These are phyloP conservation scores for Vaccinium darrowii DNA, from an alignment of 148 eudicot genomes.

Conservation along the genomic window DNA sequence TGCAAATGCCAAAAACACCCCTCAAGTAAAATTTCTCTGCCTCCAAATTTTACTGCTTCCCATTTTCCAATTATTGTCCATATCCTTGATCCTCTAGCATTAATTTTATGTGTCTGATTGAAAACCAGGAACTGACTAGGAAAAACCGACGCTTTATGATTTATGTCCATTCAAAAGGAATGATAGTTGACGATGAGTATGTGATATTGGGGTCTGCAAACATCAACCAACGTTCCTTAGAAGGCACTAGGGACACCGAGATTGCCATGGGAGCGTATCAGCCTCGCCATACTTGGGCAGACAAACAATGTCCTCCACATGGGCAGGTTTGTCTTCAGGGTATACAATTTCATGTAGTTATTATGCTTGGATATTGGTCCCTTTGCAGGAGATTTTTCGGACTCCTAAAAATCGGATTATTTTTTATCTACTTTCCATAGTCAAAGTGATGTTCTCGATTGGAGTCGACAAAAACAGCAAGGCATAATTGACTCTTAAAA, in stretches of 20 bases:
- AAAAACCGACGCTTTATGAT: constrained; percentile 81
- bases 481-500: background rate
- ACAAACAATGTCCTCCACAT: constrained; percentile 37
- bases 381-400: background rate
- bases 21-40: constrained; percentile 46
- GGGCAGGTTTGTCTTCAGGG: constrained; percentile 59
- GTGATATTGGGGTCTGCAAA: constrained; percentile 87
- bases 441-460: background rate
- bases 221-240: constrained; percentile 90
- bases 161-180: constrained; percentile 91
- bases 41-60: background rate
- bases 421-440: background rate
- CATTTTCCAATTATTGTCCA: background rate
- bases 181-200: constrained; percentile 91
- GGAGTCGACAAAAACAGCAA: background rate
- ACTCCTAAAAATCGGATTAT: background rate
- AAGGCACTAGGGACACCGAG: constrained; percentile 87
- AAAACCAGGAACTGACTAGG: constrained; percentile 41
- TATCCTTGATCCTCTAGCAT: background rate
- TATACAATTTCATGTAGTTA: background rate
- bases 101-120: background rate
- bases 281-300: constrained; percentile 73
- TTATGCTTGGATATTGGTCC: background rate
- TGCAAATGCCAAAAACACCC: constrained; percentile 35
- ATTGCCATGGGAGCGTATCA: constrained; percentile 96